Base-by-base conservation (phyloP, 2,329 filamentous ascomycete species). In the Colletotrichum gigasporum region DNA sequence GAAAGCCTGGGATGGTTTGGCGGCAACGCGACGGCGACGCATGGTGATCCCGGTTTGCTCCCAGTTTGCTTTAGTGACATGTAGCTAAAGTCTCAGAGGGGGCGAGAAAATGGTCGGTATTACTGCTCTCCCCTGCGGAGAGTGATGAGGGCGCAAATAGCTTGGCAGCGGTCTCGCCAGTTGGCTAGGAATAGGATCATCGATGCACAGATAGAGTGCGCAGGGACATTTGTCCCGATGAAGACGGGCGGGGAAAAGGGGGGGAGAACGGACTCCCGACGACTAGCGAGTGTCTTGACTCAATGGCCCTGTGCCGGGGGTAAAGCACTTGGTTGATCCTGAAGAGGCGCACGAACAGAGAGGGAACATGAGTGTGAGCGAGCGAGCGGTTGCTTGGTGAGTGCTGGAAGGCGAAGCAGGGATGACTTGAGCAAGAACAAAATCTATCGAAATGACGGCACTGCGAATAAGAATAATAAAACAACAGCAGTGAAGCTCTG, bases 161-260 rank as follows among this genome's bases (percentile, higher is more conserved):
- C 54, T 52, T 59, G 54, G 60, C 54, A 18, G 10, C 18, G 34
- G 44, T n/a, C 34, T 42, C 16, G 26, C 20, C 22, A 16, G 22
- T 9, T 5, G 32, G n/a, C 61, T 16, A 41, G 55, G 32, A 52
- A 59, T 59, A 45, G 37, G 37, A 59, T 37, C 53, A 47, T 32
- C 12, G 39, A 61, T 60, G 55, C 41, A 37, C 55, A 42, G 48
- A 53, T 53, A 64, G 55, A 61, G 61, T 61, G 41, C 39, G n/a
- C 18, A 14, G n/a, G 24, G 26, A 14, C 5, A 34, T n/a, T n/a
- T n/a, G n/a, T 9, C 26, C 9, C 9, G 39, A 22, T 14, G 50
- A n/a, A n/a, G 50, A 26, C 9, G 16, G 28, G 26, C 35, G 28
- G 22, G 47, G 12, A 35, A 26, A 18, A 26, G 26, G 18, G 53